Base-by-base conservation (phyloP, 2,329 filamentous ascomycete genomes). In the Epichloe brachyelytri region DNA sequence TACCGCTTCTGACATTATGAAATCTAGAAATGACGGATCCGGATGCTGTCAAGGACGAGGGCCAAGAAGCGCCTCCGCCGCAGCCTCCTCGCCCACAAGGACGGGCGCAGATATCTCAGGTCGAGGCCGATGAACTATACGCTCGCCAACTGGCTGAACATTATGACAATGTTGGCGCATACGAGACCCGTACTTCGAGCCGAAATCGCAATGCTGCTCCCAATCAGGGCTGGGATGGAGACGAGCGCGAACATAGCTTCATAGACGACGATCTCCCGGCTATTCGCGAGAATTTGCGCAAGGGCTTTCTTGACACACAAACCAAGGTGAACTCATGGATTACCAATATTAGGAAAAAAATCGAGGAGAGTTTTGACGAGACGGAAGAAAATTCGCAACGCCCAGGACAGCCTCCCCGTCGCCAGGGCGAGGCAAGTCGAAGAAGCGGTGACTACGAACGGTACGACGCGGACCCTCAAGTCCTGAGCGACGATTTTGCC, bases 251-350 rank as follows among this genome's bases (percentile, higher is more conserved):
- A 60, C 85, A 85, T 62, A 96, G 81, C 71, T 98, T 98, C 68
- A 80, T 97, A 59, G 93, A 98, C 60, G 93, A 98, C 61, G 93
- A 98, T 59, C 78, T 98, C 14, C 91, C 93, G 1, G 82, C 91
- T 47, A 96, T 98, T 63, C 84, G 83, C 58, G 88, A 95, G 64
- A 96, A 94, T 62, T 79, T 98, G 59, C 85, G 85, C 64, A 94
- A 97, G 70, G 93, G 93, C 4, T 98, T 98, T 69, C 63, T 89
- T 51, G 90, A 98, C 63, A 97, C 93, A 2, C 93, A 97, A 70
- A 83, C 80, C 51, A 94, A 87, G 63, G 86, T 98, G 60, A 97
- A 95, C 70, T 79, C 80, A 47, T 97, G 91, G 90, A 88, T 98
- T 60, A 86, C 80, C 48, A 89, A 82, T 56, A 74, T 98, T 64